A percentile compares a stretch with the other conserved stretches of the same genome.
phyloP scores from a whole-genome alignment of 345 rosid genomes.

The Dipteronia sinensis region DNA sequence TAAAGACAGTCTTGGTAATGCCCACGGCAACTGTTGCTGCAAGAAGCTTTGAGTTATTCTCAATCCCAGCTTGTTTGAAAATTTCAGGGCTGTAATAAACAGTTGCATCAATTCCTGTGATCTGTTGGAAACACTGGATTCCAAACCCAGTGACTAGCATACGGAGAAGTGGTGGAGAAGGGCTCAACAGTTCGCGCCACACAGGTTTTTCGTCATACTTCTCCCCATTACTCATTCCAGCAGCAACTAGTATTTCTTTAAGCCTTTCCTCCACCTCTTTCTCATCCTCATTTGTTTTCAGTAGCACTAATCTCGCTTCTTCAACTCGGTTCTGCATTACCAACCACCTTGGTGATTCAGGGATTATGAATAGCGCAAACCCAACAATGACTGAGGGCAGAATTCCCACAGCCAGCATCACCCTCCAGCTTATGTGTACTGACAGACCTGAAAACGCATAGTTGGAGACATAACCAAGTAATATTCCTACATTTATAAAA shows the following conservation, averaged over 20 bases:
- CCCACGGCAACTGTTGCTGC: conserved; percentile 84
- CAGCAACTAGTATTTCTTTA: conserved; percentile 71
- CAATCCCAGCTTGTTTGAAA: conserved; percentile 62
- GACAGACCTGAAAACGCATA: conserved; percentile 75
- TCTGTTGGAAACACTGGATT: conserved; percentile 89
- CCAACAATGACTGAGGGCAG: conserved; percentile 81
- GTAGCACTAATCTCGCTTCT: conserved; percentile 72
- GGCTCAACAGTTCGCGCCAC: conserved; percentile 76
- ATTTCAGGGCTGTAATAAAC: conserved; percentile 88
- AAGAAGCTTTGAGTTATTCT: conserved; percentile 57
- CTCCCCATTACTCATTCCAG: conserved; percentile 40
- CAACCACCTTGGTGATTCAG: conserved; percentile 93
- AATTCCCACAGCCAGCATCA: conserved; percentile 91
- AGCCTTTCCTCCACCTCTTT: conserved; percentile 78
- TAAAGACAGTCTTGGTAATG: conserved; percentile 61
- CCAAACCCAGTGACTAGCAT: conserved; percentile 82
- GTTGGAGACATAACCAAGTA: conserved; percentile 90
- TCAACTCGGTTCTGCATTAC: conserved; percentile 76
- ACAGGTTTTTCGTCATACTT: conserved; percentile 64
- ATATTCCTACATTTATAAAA: conserved; percentile 78
- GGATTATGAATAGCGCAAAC: conserved; percentile 75
- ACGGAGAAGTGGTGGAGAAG: conserved; percentile 63
- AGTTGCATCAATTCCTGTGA: conserved; percentile 76
- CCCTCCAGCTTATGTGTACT: conserved; percentile 73
- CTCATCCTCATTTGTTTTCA: conserved; percentile 68